Base-by-base conservation (phyloP, 1,139 yeast species). In the Debaryomyces sp. region DNA sequence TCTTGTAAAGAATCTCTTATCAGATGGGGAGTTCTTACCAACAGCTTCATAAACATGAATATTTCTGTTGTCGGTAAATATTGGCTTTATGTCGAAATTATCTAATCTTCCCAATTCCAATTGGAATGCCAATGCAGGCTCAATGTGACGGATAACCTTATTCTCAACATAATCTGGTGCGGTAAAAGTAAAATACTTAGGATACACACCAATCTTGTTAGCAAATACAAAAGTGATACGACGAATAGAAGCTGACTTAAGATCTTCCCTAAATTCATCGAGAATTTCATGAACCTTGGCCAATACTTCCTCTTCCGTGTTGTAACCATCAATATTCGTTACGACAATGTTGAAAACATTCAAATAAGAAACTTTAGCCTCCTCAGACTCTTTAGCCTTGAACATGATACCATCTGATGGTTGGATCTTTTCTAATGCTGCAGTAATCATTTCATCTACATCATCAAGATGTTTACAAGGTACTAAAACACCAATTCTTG, bases 61-160 rank as follows among this genome's bases (percentile, higher is more conserved):
- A 73, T 94, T 92, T 77, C 98, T 87, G 79, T 95, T 94, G 68
- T 92, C 97, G 51, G 97, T 90, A 76, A 90, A 89, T 50, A 94
- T 89, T 44, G 97, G 98, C 67, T 87, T 90, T 70, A 94, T 90
- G 71, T 89, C 85, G 73, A 94, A 94, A 75, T 94, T 95, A 44
- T 96, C 89, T 71, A 94, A 80, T 75, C 98, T 85, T 63, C 91
- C 96, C 58, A 94, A 80, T 73, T 94, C 99, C 61, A 94, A 81
- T 76, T 94, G 99, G 87, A 86, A 94, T 49, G 99, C 99, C 63
- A 94, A 79, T 41, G 99, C 97, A 29, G 99, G 99, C 71, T 94
- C 99, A 62, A 94, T 90, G 66, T 94, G 97, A 76, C 99, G 92
- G 67, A 94, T 89, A 33, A 92, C 92, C 73, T 87, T 84, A 73